Base-by-base conservation (phyloP, 805 yeast species). In the Barnettozyma sucrosica region DNA sequence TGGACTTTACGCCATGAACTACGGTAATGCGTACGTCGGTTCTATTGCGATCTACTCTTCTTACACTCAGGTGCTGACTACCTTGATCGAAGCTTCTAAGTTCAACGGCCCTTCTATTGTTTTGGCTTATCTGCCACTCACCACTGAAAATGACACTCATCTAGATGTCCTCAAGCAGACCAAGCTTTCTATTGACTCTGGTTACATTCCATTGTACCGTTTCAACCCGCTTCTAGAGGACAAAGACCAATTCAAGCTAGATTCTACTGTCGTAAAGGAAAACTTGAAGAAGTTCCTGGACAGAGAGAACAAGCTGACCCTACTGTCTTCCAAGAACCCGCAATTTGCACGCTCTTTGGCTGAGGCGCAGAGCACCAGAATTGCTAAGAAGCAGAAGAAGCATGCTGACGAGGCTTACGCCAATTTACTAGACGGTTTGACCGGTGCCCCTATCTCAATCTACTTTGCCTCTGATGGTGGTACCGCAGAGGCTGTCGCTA, bases 181-280 rank as follows among this genome's bases (percentile, higher is more conserved):
- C 30, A 92, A 92, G 66, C 71, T 69, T 52, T 92, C 96, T 20
- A 95, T 92, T 41, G 97, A 88, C 59, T 72, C 89, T 30, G 98
- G 98, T n/a, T 84, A 85, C 70, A 89, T 97, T 95, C 98, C 98
- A 42, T 75, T 92, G 52, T 92, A 90, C 70, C 76, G 97, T 63
- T 92, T 76, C 69, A 76, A 88, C 57, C 96, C 97, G 47, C 54
- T 65, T 9, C 65, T 74, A 43, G 76, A 69, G 33, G 76, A 70
- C 16, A 63, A 67, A 4, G 77, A 80, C n/a, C 64, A 65, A 44
- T 92, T 92, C 75, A 80, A 80, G 58, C 75, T 92, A 46, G 97
- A 92, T 65, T 89, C 97, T 5, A 80, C 90, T 14, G 81, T 81
- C 46, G 79, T 92, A 60, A 82, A 82, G 65, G 80, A 81, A 57